phyloP scores from a whole-genome alignment of 2,329 filamentous ascomycete genomes.

The Aspergillus ibericus region DNA sequence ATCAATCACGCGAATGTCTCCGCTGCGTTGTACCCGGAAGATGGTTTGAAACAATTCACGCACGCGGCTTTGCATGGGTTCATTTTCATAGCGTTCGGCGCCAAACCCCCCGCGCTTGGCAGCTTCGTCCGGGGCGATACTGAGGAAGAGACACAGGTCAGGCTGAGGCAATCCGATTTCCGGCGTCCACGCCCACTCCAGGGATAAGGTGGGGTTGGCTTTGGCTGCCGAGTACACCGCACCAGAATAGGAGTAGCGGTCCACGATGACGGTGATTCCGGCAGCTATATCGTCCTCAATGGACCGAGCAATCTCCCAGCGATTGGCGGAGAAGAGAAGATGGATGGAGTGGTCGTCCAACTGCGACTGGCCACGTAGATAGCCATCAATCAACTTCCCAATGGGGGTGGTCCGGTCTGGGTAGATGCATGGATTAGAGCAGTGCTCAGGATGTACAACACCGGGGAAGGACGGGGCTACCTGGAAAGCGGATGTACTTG shows the following conservation, averaged over 20 bases:
- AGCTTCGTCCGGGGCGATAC: conserved; percentile 72
- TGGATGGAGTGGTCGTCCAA: conserved; percentile 89
- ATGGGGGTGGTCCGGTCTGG: conserved; percentile 79
- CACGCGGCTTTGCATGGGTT: conserved; percentile 78
- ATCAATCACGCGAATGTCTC: conserved; percentile 57
- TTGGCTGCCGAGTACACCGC: conserved; percentile 93
- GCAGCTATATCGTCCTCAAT: conserved; percentile 53
- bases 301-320: conserved; percentile 67
- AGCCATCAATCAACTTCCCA: conserved; percentile 81
- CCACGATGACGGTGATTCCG: conserved; percentile 77
- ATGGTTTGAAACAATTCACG: conserved; percentile 67
- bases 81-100: conserved; percentile 82
- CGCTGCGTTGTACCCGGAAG: conserved; percentile 48
- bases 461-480: conserved; percentile 37
- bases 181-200: conserved; percentile 79
- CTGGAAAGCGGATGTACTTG: conserved; percentile 65
- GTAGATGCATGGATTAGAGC: conserved; percentile 14
- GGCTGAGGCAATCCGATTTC: conserved; percentile 85
- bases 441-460: neutral
- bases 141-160: conserved; percentile 84
- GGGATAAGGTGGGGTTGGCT: conserved; percentile 64
- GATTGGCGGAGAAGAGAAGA: conserved; percentile 84
- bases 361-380: conserved; percentile 69
- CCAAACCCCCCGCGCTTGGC: conserved; percentile 82
- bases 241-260: conserved; percentile 94